phyloP scores from a whole-genome alignment of 1,284 basidiomycete genomes.

The Tylopilus sp. region DNA sequence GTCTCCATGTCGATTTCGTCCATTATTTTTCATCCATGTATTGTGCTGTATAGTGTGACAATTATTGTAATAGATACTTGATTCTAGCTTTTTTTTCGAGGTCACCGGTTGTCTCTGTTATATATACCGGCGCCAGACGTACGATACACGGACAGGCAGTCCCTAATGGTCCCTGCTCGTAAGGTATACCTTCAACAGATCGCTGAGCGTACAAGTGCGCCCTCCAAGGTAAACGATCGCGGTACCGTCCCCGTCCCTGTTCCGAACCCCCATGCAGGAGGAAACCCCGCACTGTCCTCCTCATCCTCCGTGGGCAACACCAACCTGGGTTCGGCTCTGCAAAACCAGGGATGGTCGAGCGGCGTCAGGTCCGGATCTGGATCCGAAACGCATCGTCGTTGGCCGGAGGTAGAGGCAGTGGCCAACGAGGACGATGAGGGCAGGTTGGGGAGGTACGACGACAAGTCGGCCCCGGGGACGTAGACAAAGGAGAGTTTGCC shows the following conservation, averaged over 20 bases:
- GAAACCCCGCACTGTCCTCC: constrained; percentile 7
- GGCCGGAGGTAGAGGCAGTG: background rate
- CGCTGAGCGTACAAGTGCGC: constrained; percentile 18
- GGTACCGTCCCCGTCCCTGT: background rate
- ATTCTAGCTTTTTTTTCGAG: background rate
- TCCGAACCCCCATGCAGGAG: background rate
- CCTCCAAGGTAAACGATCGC: constrained; percentile 15
- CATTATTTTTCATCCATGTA: background rate
- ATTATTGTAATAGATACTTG: background rate
- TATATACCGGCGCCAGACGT: background rate
- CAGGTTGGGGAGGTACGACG: constrained; percentile 51
- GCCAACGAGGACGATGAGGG: constrained; percentile 31
- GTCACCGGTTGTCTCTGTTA: too few species aligned
- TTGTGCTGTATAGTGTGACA: background rate
- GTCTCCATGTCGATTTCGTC: background rate
- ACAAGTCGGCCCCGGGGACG: constrained; percentile 45
- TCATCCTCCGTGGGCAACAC: constrained; percentile 32
- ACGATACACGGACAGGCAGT: background rate
- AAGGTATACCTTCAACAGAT: constrained; percentile 23
- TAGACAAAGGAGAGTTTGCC: constrained; percentile 54
- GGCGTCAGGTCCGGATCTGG: too few species aligned
- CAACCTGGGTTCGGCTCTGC: constrained; percentile 23
- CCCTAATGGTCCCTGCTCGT: background rate
- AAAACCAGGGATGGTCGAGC: constrained; percentile 50
- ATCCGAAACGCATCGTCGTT: too few species aligned